phyloP scores from a whole-genome alignment of 2,329 filamentous ascomycete species.

The Alternaria ventricosa region DNA sequence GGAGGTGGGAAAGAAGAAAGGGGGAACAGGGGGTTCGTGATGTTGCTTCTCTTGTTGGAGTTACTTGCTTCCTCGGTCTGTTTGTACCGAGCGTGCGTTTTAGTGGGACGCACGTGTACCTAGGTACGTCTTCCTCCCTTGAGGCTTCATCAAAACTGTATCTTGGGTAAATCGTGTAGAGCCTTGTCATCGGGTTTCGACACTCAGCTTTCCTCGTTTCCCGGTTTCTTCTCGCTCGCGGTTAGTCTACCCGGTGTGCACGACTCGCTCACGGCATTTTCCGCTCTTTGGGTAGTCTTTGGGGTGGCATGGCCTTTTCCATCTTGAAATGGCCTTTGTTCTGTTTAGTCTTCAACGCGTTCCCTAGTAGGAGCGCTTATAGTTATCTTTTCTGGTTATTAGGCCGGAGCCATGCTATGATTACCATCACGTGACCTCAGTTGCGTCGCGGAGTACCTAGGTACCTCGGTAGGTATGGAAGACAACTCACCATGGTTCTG shows the following conservation, averaged over 20 bases:
- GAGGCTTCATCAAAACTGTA: not conserved
- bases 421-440: not conserved
- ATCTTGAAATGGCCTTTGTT: not conserved
- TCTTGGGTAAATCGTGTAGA: not conserved
- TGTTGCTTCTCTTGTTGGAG: not conserved
- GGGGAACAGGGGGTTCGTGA: not conserved
- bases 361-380: no score
- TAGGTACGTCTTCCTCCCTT: not conserved
- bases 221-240: not conserved
- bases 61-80: not conserved
- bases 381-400: rapidly evolving
- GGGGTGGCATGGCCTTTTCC: not conserved
- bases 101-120: not conserved
- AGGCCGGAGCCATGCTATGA: not conserved
- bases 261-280: not conserved
- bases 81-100: not conserved
- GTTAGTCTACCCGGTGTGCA: not conserved
- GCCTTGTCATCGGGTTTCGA: not conserved
- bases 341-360: not conserved
- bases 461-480: not conserved
- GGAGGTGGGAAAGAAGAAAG: not conserved
- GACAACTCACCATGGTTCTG: rapidly evolving
- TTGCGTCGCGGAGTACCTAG: not conserved
- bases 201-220: not conserved
- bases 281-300: not conserved